phyloP scores from a whole-genome alignment of 257 asterid species.

The Verbena officinalis region DNA sequence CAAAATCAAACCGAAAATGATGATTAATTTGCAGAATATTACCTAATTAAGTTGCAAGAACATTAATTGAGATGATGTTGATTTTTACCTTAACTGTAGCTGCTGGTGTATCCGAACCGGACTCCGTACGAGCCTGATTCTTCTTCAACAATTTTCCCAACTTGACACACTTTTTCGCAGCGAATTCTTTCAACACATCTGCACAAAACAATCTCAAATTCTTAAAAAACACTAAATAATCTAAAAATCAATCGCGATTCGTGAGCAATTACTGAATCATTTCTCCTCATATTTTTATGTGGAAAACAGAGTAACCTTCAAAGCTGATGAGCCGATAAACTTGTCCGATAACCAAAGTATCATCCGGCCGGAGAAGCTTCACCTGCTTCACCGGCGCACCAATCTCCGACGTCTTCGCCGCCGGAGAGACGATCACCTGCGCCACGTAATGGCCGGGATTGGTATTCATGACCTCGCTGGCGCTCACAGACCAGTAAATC shows the following conservation, averaged over 20 bases:
- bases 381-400: constrained; percentile 62
- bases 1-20: too few species aligned
- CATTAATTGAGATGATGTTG: neutral
- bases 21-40: too few species aligned
- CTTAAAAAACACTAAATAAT: too few species aligned
- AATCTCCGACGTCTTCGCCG: constrained; percentile 39
- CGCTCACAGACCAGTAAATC: constrained; percentile 71
- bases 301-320: constrained; percentile 48
- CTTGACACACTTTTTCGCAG: constrained; percentile 57
- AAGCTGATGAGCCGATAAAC: constrained; percentile 82
- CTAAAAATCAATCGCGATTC: neutral
- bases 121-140: constrained; percentile 19
- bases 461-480: constrained; percentile 67
- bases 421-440: constrained; percentile 44
- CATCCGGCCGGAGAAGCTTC: constrained; percentile 83
- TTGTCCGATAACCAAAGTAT: constrained; percentile 67
- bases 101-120: constrained; percentile 18
- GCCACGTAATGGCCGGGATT: constrained; percentile 92
- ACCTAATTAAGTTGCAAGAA: too few species aligned
- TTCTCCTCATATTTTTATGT: neutral
- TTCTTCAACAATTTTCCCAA: constrained; percentile 52
- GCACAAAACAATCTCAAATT: neutral
- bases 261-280: neutral
- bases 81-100: constrained; percentile 35
- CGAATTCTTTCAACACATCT: constrained; percentile 65